A percentile compares a stretch with the other conserved stretches of the same genome.
Evolutionary conservation across 129 eudicot genomes (phyloP).

Genomic region (Centaurea solstitialis): DNA sequence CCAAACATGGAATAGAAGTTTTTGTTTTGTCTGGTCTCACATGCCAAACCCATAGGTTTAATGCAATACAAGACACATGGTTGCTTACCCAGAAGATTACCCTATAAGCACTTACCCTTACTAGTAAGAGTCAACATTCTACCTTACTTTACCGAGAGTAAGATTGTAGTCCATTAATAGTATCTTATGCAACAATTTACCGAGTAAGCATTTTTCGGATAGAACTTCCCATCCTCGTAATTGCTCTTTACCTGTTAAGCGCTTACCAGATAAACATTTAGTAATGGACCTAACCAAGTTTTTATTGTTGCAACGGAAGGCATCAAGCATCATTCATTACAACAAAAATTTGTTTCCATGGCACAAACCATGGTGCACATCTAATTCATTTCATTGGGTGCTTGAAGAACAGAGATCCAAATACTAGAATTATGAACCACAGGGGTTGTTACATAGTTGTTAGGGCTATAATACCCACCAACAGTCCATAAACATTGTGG

Average conservation of each 20-base stretch:
- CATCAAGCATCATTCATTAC: not conserved
- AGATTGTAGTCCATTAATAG: too few relatives aligned
- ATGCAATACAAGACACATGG: not conserved
- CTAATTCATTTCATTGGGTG: not conserved
- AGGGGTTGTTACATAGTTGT: too few relatives aligned
- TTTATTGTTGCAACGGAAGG: not conserved
- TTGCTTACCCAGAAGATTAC: too few relatives aligned
- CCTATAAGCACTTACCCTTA: too few relatives aligned
- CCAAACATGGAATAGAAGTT: not conserved
- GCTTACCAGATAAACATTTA: not conserved
- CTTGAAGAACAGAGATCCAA: not conserved
- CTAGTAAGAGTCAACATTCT: too few relatives aligned
- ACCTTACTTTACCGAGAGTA: too few relatives aligned
- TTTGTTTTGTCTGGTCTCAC: not conserved
- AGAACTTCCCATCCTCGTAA: too few relatives aligned
- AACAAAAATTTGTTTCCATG: not conserved
- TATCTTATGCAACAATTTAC: too few relatives aligned
- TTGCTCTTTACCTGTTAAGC: too few relatives aligned
- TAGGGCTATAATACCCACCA: too few relatives aligned
- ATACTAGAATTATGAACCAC: not conserved
- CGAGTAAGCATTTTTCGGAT: too few relatives aligned
- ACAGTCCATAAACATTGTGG: too few relatives aligned
- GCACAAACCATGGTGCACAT: conserved; percentile 6
- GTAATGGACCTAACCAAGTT: not conserved
- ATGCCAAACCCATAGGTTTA: not conserved